Evolutionary conservation across 495 filamentous ascomycete species (phyloP), one percentile per base, ranked within the genome.

Genomic region (Penicillium lagena): DNA sequence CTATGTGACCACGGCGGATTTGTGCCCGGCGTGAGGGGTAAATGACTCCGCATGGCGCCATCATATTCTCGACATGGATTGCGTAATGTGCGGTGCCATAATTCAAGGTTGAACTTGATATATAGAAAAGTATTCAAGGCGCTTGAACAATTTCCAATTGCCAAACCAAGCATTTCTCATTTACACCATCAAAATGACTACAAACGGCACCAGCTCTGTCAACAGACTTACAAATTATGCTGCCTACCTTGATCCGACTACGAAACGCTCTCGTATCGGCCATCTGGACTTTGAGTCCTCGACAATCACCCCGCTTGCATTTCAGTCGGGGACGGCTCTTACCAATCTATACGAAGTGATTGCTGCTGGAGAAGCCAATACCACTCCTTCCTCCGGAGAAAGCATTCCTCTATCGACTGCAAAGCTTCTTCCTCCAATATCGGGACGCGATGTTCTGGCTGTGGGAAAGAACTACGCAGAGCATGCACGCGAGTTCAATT

Each of bases 391-490:
- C 28, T 43, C 22, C 6, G 44, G 56, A 4, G 51, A 62, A n/a
- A 37, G 64, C n/a, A 45, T 77, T 28, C 47, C 60, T 29, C 51
- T 67, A 9, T 59, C 51, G 27, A 59, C 55, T 1, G 68, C 71
- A 11, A 64, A 69, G 38, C 42, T 73, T 8, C 64, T 76, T 2
- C 59, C 77, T 0, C 70, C 77, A 0, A 62, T 80, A 45, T 54
- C 60, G 7, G 73, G 61, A 7, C 63, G 76, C n/a, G 77, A 79
- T 54, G 55, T 80, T 7, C 58, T 79, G 1, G 68, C 67, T 4
- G 68, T 80, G 10, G 77, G 76, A 7, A 78, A 79, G 54, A 79
- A 80, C 39, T 80, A 80, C 55, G 61, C 55, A 28, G 72, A 77
- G 44, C 77, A 80, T 51, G 67, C 69, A 7, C 58, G 45, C 11